Conservation (phyloP, 2,329 filamentous ascomycete genomes). For the Fusarium haematococcum region DNA sequence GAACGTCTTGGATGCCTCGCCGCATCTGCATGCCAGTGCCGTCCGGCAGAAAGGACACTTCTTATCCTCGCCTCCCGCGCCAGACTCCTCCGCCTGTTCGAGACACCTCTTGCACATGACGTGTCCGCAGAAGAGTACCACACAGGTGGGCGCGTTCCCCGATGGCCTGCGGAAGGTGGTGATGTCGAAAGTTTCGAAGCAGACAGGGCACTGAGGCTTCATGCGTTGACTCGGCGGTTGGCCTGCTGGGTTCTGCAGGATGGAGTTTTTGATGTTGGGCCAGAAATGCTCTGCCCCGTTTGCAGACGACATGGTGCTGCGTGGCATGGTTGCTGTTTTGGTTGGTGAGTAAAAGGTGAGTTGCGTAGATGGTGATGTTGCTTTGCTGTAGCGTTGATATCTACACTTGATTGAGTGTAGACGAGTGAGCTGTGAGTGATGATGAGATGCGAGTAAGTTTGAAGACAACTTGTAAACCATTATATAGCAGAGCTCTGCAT, state of each 20-base stretch:
- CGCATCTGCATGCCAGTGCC: constrained; percentile 6
- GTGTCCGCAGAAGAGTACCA: constrained; percentile 39
- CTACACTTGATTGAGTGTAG: not conserved
- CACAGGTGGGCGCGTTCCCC: not conserved
- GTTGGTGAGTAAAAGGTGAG: not conserved
- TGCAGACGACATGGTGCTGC: not conserved
- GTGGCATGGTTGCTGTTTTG: not conserved
- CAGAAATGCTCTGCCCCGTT: constrained; percentile 5
- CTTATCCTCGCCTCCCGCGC: no score
- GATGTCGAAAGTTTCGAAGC: constrained; percentile 18
- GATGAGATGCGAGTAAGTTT: not conserved
- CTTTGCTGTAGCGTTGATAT: not conserved
- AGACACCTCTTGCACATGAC: constrained; percentile 35
- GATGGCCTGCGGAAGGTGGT: not conserved
- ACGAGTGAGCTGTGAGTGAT: not conserved
- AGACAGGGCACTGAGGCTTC: constrained; percentile 31
- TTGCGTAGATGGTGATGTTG: not conserved
- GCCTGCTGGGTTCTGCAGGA: not conserved
- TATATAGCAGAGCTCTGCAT: not conserved
- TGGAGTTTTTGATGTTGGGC: constrained; percentile 19
- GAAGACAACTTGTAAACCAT: not conserved
- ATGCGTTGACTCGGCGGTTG: not conserved
- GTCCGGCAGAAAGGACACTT: constrained; percentile 34
- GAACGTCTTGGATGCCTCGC: not conserved
- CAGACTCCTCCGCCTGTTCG: not conserved